A percentile compares a stretch with the other conserved stretches of the same genome.
These are phyloP conservation scores for Arachis monticola DNA, from an alignment of 331 rosid species.

Conservation along the genomic window DNA sequence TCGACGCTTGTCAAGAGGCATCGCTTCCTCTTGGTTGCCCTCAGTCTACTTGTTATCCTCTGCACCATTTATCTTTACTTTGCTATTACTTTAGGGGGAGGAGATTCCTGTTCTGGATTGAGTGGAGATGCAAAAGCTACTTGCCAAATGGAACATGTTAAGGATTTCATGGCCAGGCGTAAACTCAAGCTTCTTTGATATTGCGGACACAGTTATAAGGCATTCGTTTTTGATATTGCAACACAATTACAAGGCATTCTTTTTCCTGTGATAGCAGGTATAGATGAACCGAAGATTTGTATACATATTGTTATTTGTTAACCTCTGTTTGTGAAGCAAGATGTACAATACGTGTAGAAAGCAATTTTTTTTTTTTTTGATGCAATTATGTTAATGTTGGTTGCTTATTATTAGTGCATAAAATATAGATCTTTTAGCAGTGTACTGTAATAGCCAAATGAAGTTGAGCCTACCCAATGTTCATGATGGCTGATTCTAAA, in stretches of 20 bases:
- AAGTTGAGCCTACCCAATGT: constrained; percentile 16
- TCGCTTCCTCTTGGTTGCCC: constrained; percentile 79
- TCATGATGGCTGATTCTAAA: not conserved
- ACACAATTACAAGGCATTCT: constrained; percentile 18
- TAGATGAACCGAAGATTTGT: constrained; percentile 40
- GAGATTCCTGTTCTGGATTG: constrained; percentile 67
- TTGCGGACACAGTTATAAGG: constrained; percentile 20
- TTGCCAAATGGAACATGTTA: constrained; percentile 76
- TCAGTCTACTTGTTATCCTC: constrained; percentile 65
- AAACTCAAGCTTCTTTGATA: constrained; percentile 76
- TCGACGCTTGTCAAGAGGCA: constrained; percentile 76
- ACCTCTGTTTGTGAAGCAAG: constrained; percentile 33
- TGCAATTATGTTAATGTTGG: constrained; percentile 34
- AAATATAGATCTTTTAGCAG: constrained; percentile 19
- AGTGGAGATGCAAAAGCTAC: constrained; percentile 62
- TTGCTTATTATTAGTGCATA: constrained; percentile 11
- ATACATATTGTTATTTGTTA: constrained; percentile 12
- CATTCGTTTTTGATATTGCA: constrained; percentile 49
- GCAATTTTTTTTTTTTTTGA: constrained; percentile 35
- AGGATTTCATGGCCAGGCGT: constrained; percentile 64
- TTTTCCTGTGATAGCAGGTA: not conserved
- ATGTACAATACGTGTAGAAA: constrained; percentile 43
- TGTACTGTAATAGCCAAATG: not conserved
- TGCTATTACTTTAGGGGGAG: constrained; percentile 75
- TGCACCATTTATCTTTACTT: constrained; percentile 88